phyloP scores from a whole-genome alignment of 805 yeast genomes.

The Teunomyces panamensis region DNA sequence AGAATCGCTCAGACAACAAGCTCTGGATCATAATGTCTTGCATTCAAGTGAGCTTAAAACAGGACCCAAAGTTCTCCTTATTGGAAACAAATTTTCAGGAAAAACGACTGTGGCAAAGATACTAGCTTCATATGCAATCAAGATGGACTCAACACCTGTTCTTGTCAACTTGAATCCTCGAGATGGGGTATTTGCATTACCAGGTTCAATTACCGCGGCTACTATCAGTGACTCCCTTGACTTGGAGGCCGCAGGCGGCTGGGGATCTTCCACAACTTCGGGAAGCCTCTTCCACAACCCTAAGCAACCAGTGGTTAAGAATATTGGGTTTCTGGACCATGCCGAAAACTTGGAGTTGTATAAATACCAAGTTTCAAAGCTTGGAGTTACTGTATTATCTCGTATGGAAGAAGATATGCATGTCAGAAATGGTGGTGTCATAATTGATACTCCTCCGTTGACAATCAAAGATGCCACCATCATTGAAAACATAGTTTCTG shows the following conservation, averaged over 20 bases:
- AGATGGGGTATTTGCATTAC: conserved; percentile 66
- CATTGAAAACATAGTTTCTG: conserved; percentile 56
- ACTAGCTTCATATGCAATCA: conserved; percentile 71
- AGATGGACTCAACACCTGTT: conserved; percentile 64
- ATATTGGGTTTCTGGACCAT: conserved; percentile 66
- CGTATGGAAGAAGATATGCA: conserved; percentile 50
- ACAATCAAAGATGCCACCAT: conserved; percentile 47
- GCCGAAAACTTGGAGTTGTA: conserved; percentile 57
- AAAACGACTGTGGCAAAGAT: conserved; percentile 74
- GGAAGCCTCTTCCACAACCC: conserved; percentile 77
- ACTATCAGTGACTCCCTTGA: conserved; percentile 80
- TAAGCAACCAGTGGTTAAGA: conserved; percentile 86
- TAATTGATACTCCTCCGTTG: conserved; percentile 75
- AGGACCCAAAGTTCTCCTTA: conserved; percentile 61
- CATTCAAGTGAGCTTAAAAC: conserved; percentile 28
- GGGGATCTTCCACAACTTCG: conserved; percentile 67
- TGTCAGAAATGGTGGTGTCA: conserved; percentile 50
- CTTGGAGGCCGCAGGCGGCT: conserved; percentile 67
- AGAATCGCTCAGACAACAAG: conserved; percentile 48
- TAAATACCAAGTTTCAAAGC: conserved; percentile 44
- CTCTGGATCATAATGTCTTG: conserved; percentile 18
- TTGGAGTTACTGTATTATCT: conserved; percentile 47
- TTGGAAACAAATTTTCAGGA: conserved; percentile 75
- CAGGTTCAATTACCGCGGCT: conserved; percentile 83
- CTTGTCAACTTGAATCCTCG: conserved; percentile 78